Base-by-base conservation (phyloP, 73 alveolate species). In the Uronychia setigera region DNA sequence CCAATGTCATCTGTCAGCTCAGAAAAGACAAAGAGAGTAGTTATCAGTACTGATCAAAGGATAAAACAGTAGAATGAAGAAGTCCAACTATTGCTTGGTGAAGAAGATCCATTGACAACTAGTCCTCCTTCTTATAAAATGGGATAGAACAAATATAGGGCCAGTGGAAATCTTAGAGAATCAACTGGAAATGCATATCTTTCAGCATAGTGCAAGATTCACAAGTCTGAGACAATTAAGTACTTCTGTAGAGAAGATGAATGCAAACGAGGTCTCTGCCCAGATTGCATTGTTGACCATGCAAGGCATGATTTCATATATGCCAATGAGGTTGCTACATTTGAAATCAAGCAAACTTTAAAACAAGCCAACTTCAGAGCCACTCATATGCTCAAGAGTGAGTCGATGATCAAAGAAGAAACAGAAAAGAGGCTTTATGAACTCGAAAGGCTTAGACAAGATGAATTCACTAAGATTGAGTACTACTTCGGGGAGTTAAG, bases 221-320 rank as follows among this genome's bases (percentile, higher is more conserved):
- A 90, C 75, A 79, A 87, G 19, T 74, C 75, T 29, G 93, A 90
- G 35, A 9, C 1, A 5, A 90, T 90, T 14, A 84, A 85, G 75
- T 90, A 85, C 79, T 90, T 85, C 81, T 90, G 95, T 67, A 60
- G 95, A 80, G 95, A 89, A 25, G 89, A 83, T 14, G 80, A 31
- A 1, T 90, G 95, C 60, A 83, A 59, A 29, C 31, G 33, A 9
- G 92, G 92, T 0, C 91, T 90, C 26, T 90, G 95, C 58, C 92
- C 92, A 0, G 91, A 80, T n/a, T 90, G 92, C 79, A 75, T 89
- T 13, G 74, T 83, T 5, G 81, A 77, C 32, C 95, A 89, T 57
- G 80, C 92, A 0, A 79, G 80, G 75, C 95, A 89, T 67, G 95
- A 89, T 79, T 89, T 83, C 59, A 58, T 89, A 0, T 85, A 81